Evolutionary conservation across 2,329 filamentous ascomycete species (phyloP), one percentile per base, ranked within the genome.

Genomic region (Aspergillus ochraceus): DNA sequence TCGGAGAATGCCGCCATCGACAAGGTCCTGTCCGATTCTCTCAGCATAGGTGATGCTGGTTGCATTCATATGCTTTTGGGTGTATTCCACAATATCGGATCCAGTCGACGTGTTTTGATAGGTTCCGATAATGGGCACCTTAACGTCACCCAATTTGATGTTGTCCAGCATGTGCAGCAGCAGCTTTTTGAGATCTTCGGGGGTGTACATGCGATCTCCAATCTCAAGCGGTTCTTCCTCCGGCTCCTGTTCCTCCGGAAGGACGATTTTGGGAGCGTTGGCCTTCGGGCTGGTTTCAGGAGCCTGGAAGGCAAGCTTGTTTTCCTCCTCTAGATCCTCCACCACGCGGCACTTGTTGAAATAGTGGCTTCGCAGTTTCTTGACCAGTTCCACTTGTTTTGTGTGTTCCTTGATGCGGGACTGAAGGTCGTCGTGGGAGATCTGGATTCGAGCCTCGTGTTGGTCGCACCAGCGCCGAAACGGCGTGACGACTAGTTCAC

Each of bases 281-380:
- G 70, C 77, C 62, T 76, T 78, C 3, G 90, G 89, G 74, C 90
- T 92, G 36, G 83, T 82, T 62, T 85, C 82, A 5, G 92, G 92
- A 66, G 93, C 92, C 76, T 97, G 92, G 78, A 99, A 99, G 45
- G 93, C 95, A 57, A 99, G 85, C 79, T 99, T 98, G 76, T 97
- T 97, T 81, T 99, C 96, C 78, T 99, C 95, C 75, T 99, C 95
- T 61, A 98, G 80, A 73, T 99, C 95, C 75, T 99, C 96, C 6
- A 98, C 90, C 63, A 97, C 82, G 53, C 96, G 89, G 75, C 95
- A 99, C 79, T 98, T 99, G 83, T 98, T 99, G 84, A 98, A 98
- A 79, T 99, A 99, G 69, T 91, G 90, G 76, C 91, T 97, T 65
- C 95, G 88, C 68, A 97, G 86, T 79, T 98, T 98, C 83, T 92